A percentile compares a stretch with the other conserved stretches of the same genome.
phyloP scores from a whole-genome alignment of 2,329 filamentous ascomycete species.

The Fonsecaea erecta region DNA sequence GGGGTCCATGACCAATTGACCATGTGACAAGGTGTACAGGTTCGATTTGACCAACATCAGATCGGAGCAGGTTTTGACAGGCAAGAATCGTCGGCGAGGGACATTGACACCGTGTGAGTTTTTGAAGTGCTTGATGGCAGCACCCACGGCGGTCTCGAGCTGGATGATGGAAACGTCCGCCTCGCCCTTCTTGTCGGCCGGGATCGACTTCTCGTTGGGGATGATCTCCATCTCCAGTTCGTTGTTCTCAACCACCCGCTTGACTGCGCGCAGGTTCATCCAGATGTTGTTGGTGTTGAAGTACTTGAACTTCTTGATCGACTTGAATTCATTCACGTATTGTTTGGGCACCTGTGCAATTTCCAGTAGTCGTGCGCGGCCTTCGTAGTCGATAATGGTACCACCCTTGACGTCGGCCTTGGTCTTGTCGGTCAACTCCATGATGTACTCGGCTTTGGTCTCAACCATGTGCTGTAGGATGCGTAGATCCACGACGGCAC shows the following conservation, averaged over 20 bases:
- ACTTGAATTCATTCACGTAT: conserved; percentile 99
- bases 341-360: conserved; percentile 99
- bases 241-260: conserved; percentile 97
- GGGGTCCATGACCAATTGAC: conserved; percentile 94
- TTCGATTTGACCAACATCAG: conserved; percentile 99
- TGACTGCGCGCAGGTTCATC: conserved; percentile 97
- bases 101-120: conserved; percentile 99
- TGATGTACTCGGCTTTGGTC: conserved; percentile 96
- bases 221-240: conserved; percentile 99
- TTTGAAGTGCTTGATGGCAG: conserved; percentile 97
- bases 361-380: conserved; percentile 92
- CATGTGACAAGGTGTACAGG: conserved; percentile 97
- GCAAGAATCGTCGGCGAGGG: conserved; percentile 94
- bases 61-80: conserved; percentile 99
- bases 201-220: conserved; percentile 97
- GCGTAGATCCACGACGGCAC: conserved; percentile 94
- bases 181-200: conserved; percentile 99
- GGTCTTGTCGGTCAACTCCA: conserved; percentile 99
- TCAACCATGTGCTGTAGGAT: conserved; percentile 99
- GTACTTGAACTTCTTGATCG: conserved; percentile 99
- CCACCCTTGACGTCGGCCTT: conserved; percentile 99
- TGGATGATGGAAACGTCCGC: conserved; percentile 96
- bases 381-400: conserved; percentile 99
- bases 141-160: conserved; percentile 97
- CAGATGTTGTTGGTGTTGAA: conserved; percentile 99